Evolutionary conservation across 345 rosid genomes (phyloP), one percentile per base, ranked within the genome.

Genomic region (Carallia pectinifolia): DNA sequence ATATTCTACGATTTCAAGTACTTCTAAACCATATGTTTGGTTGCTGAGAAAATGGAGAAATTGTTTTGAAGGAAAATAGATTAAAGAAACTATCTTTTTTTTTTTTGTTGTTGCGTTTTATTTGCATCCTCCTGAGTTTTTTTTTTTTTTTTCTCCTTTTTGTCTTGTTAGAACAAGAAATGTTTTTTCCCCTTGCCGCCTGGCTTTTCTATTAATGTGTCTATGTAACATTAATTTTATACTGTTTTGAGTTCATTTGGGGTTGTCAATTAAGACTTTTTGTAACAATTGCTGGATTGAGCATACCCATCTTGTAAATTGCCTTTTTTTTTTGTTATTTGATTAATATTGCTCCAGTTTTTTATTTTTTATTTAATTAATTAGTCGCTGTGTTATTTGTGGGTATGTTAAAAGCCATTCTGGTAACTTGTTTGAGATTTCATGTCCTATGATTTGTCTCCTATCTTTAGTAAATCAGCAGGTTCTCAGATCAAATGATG

Each of bases 241-340:
- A 13, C 50, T 12, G 16, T 44, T 44, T 44, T 44, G 50, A 44
- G 50, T 44, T 44, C 50, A 44, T 44, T 12, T 44, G 3, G 17
- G 50, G 50, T 44, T 44, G 50, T 44, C 50, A 44, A 44, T 44
- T 12, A 44, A 12, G 50, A 0, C 16, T 44, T 16, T 44, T 44
- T 62, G 71, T 80, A 69, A 78, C 75, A 68, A 66, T 72, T 69
- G 54, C 61, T 38, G 61, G 17, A 16, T 73, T 80, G 67, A 54
- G 73, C 80, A 68, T 66, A 19, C 58, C 68, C 70, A 53, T 55
- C 56, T 64, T 61, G 31, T 78, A 61, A 53, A 59, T 47, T 44
- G 23, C 23, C 23, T 9, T 52, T 62, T 31, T 6, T 53, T 27
- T 34, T 18, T 33, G 33, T 15, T 19, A 29, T 23, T 53, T 40